Evolutionary conservation across 1,284 basidiomycete genomes (phyloP).

Genomic region (Athelia psychrophila): DNA sequence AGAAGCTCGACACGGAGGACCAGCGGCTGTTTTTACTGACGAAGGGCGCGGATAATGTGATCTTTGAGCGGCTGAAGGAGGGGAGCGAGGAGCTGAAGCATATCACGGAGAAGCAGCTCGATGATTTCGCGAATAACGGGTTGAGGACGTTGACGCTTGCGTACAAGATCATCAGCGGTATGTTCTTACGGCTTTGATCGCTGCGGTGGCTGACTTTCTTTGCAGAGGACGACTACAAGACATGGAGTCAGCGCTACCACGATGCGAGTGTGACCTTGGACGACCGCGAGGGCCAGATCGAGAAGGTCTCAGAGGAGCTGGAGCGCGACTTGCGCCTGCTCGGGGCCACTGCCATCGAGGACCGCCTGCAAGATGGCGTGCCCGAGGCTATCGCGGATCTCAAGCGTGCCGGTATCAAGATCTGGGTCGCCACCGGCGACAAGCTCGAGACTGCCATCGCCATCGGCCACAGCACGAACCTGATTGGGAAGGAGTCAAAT

Average conservation of each 20-base stretch:
- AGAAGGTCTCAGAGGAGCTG: slow-evolving; percentile 77
- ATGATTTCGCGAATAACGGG: slow-evolving; percentile 86
- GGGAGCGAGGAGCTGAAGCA: slow-evolving; percentile 69
- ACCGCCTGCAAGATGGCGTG: slow-evolving; percentile 95
- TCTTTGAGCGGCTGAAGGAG: slow-evolving; percentile 84
- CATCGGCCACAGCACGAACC: slow-evolving; percentile 96
- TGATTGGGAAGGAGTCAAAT: slow-evolving; percentile 88
- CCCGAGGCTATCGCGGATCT: slow-evolving; percentile 96
- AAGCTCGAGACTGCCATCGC: slow-evolving; percentile 98
- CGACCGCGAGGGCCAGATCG: slow-evolving; percentile 79
- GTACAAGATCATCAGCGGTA: slow-evolving; percentile 78
- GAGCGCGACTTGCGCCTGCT: slow-evolving; percentile 84
- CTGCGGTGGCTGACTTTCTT: slow-evolving; percentile 5
- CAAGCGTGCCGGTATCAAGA: slow-evolving; percentile 95
- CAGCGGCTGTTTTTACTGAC: slow-evolving; percentile 70
- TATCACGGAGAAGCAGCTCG: slow-evolving; percentile 81
- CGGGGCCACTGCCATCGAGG: slow-evolving; percentile 98
- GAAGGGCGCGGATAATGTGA: slow-evolving; percentile 93
- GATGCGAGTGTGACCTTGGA: slow-evolving; percentile 82
- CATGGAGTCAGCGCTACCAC: slow-evolving; percentile 82
- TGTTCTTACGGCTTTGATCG: slow-evolving; percentile 2
- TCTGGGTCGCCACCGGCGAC: slow-evolving; percentile 99
- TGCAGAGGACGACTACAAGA: slow-evolving; percentile 72
- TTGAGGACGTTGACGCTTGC: slow-evolving; percentile 93
- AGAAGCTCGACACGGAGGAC: slow-evolving; percentile 69